These are phyloP conservation scores for Pyrenophora seminiperda DNA, from an alignment of 2,329 filamentous ascomycete species.

Conservation along the genomic window DNA sequence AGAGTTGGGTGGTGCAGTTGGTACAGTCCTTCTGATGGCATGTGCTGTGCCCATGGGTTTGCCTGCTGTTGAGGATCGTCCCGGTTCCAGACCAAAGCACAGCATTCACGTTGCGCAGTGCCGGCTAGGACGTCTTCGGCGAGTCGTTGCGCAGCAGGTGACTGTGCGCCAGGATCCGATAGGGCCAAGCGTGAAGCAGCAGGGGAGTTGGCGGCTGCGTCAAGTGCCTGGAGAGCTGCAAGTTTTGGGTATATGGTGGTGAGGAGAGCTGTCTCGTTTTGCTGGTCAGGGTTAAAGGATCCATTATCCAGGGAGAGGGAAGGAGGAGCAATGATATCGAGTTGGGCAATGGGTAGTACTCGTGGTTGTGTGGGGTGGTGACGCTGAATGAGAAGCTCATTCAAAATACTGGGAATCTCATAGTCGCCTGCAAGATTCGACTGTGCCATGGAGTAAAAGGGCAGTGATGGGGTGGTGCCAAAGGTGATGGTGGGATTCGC, in stretches of 20 bases:
- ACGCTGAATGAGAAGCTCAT: constrained; percentile 47
- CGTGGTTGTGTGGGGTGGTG: constrained; percentile 48
- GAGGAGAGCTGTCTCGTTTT: constrained; percentile 41
- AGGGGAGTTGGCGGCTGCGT: constrained; percentile 53
- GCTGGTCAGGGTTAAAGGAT: constrained; percentile 37
- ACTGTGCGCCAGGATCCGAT: constrained; percentile 69
- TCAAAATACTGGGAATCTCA: constrained; percentile 58
- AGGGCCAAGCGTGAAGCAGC: constrained; percentile 61
- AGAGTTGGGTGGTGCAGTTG: constrained; percentile 53
- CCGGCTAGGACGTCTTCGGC: constrained; percentile 64
- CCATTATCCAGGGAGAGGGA: constrained; percentile 38
- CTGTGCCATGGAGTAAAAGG: constrained; percentile 71
- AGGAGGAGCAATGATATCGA: constrained; percentile 47
- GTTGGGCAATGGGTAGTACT: constrained; percentile 48
- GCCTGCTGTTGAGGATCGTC: constrained; percentile 44
- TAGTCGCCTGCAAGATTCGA: constrained; percentile 55
- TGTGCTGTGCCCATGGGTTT: constrained; percentile 46
- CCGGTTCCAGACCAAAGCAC: constrained; percentile 69
- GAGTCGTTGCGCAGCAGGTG: constrained; percentile 65
- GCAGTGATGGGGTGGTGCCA: constrained; percentile 70
- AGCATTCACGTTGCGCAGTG: constrained; percentile 71
- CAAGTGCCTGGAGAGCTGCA: constrained; percentile 54
- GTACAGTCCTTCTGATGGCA: constrained; percentile 49
- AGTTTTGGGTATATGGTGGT: constrained; percentile 55
- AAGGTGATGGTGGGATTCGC: constrained; percentile 59